Base-by-base conservation (phyloP, 768 basidiomycete genomes). In the Cystobasidium onofrii region DNA sequence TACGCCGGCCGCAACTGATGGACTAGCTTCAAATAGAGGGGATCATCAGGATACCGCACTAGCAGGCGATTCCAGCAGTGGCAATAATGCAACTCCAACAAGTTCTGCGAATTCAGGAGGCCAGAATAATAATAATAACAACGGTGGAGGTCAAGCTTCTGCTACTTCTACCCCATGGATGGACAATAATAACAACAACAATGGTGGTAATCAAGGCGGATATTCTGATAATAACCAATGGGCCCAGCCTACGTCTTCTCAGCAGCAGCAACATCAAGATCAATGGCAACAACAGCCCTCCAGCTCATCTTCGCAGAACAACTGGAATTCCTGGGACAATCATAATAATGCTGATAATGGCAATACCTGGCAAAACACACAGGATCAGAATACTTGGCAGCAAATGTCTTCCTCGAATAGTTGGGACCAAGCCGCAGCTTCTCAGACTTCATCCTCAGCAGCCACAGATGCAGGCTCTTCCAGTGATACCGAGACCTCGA, bases 321-420 rank as follows among this genome's bases (percentile, higher is more conserved):
- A 60, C 20, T 34, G 33, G 33, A 60, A 60, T 60, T 29, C 57
- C 57, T 60, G 57, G 57, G 25, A 60, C 57, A 60, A 60, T 60
- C 10, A 60, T 12, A 60, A 60, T 23, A 27, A 34, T 29, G 27
- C 6, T 34, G 20, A 20, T 29, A 23, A 23, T 60, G 57, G 33
- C 57, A 29, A 60, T 60, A 29, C 57, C 20, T 60, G 57, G 57
- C 57, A 60, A 13, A 29, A 27, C 31, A 29, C 57, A 2, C 23
- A 60, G 20, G 15, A 60, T 15, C 25, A 60, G 4, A 60, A 60
- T 60, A 34, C 25, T 13, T 60, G 57, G 57, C 57, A 60, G 15
- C 57, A 27, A 13, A 29, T 34, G 57, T 60, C 57, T 60, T 60
- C 57, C 27, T 60, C 57, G 10, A 27, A 60, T 29, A 60, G 33